Evolutionary conservation across 257 asterid species (phyloP), one percentile per base, ranked within the genome.

Genomic region (Prunella vulgaris): DNA sequence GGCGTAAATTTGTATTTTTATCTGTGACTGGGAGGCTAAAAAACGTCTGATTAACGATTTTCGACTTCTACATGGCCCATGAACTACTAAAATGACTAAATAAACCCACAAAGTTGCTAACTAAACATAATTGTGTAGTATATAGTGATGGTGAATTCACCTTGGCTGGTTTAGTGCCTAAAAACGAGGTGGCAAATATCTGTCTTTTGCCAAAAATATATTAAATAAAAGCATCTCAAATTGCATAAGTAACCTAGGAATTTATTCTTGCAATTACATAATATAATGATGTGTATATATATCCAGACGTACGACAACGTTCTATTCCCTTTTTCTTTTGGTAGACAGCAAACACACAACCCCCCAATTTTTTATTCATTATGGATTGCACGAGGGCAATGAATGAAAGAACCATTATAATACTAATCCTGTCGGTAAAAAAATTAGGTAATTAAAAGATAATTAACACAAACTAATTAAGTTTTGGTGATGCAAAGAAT

Each of bases 401-500:
- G 9, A 7, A 54, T 2, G n/a, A 3, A 12, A 3, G 8, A 7
- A 7, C 8, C 25, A n/a, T n/a, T 32, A 1, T 60, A 27, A 28
- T 28, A 60, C 18, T 10, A 24, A 42, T 28, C 17, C 0, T 64
- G 69, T 61, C 57, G 70, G 70, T 62, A 57, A 72, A 48, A 15
- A 12, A 8, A 15, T 59, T 60, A 57, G 10, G 22, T 27, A 70
- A 69, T 54, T 38, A 53, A 17, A 9, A 15, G 2, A 25, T 10
- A 38, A 40, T 18, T 52, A 65, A 27, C 70, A 37, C 25, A 1
- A 30, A 66, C 5, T 37, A 20, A 38, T 58, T 38, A 10, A 2
- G 5, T 15, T 5, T 7, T 46, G 51, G 51, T 62, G 60, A 51
- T 38, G 67, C 42, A 72, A 21, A 61, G 2, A 75, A 74, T 60